Percentiles rank a stretch among this genome's conserved stretches.
Conservation (phyloP, 208 protist genomes). For the Trypanosomatidae sp. region DNA sequence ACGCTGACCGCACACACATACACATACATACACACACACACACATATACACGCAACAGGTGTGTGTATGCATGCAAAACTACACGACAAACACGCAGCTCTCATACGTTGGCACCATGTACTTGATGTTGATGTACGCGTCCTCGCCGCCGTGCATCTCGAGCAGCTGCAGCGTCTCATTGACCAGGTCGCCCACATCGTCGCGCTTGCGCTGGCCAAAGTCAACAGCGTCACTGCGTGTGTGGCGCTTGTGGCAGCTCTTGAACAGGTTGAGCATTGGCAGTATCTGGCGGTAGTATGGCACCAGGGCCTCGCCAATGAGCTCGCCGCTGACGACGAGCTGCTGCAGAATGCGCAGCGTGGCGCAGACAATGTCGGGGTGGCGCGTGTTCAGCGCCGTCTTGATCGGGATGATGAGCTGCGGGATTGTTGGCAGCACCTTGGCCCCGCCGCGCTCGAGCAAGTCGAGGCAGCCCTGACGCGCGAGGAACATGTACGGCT, state of each 20-base stretch:
- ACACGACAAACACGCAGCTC: constrained; percentile 76
- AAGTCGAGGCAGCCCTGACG: constrained; percentile 93
- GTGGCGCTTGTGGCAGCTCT: constrained; percentile 86
- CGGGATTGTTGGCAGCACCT: constrained; percentile 97
- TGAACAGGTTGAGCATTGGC: constrained; percentile 98
- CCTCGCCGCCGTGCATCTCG: constrained; percentile 87
- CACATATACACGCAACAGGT: too few relatives aligned
- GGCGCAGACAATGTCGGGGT: constrained; percentile 94
- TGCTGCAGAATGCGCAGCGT: constrained; percentile 95
- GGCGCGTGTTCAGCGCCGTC: constrained; percentile 97
- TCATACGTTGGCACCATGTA: constrained; percentile 94
- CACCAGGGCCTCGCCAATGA: constrained; percentile 97
- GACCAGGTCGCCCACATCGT: constrained; percentile 96
- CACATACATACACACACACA: too few relatives aligned
- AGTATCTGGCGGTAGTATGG: constrained; percentile 99
- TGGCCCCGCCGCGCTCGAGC: constrained; percentile 90
- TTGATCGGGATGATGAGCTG: constrained; percentile 99
- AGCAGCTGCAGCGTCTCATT: constrained; percentile 95
- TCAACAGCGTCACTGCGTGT: constrained; percentile 93
- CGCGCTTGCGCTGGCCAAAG: constrained; percentile 93
- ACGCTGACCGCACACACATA: too few relatives aligned
- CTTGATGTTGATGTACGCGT: constrained; percentile 94
- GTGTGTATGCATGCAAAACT: too few relatives aligned
- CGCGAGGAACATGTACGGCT: constrained; percentile 97
- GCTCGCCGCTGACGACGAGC: constrained; percentile 91